A percentile compares a stretch with the other conserved stretches of the same genome.
Evolutionary conservation across 2,329 filamentous ascomycete genomes (phyloP).

Genomic region (Huntiella abstrusa): DNA sequence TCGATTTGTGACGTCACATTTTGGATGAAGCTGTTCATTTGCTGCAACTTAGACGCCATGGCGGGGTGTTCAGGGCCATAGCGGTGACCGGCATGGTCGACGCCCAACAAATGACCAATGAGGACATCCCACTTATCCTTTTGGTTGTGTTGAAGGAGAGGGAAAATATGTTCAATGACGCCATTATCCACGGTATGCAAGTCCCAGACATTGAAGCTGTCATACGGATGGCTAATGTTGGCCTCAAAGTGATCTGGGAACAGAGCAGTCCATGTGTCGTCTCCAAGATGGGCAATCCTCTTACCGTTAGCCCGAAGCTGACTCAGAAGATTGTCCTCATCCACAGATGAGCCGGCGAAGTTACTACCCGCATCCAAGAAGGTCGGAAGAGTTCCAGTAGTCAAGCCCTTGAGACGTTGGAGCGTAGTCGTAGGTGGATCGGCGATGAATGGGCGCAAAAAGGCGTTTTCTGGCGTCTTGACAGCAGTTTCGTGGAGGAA

Average conservation of each 20-base stretch:
- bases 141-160: constrained; percentile 49
- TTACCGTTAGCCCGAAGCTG: constrained; percentile 45
- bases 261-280: constrained; percentile 88
- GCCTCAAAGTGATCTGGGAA: constrained; percentile 88
- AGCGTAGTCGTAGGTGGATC: constrained; percentile 89
- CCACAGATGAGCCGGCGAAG: constrained; percentile 86
- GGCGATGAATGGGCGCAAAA: constrained; percentile 86
- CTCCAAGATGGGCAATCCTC: constrained; percentile 81
- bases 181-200: constrained; percentile 93
- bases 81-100: constrained; percentile 90
- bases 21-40: constrained; percentile 73
- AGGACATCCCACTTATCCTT: constrained; percentile 75
- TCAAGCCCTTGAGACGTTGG: constrained; percentile 81
- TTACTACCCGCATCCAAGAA: constrained; percentile 90
- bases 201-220: constrained; percentile 98
- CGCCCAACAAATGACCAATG: constrained; percentile 82
- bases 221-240: constrained; percentile 72
- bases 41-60: constrained; percentile 74
- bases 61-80: constrained; percentile 86
- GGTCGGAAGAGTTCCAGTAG: constrained; percentile 83
- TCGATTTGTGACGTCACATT: constrained; percentile 55
- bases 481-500: constrained; percentile 70
- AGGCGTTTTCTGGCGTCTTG: constrained; percentile 58
- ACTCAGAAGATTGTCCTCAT: constrained; percentile 67
- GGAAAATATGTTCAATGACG: constrained; percentile 77